These are phyloP conservation scores for Penicillium frequentans DNA, from an alignment of 2,329 filamentous ascomycete genomes.

Conservation along the genomic window DNA sequence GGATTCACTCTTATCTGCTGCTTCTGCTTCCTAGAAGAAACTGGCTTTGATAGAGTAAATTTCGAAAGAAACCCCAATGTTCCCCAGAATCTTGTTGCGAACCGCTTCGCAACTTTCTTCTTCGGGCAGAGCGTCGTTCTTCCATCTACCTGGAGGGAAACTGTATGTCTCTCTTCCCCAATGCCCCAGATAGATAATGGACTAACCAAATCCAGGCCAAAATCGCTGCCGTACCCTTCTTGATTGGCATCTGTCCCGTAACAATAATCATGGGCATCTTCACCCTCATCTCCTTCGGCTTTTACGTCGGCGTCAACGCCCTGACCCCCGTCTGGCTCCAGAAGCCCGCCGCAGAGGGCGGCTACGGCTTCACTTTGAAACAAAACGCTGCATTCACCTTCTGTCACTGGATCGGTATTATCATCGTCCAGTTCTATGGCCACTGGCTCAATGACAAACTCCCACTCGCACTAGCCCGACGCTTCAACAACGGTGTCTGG, in stretches of 20 bases:
- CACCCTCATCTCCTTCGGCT: slow-evolving; percentile 38
- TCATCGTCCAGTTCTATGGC: slow-evolving; percentile 37
- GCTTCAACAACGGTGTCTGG: slow-evolving; percentile 32
- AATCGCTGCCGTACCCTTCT: slow-evolving; percentile 24
- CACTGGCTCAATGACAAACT: slow-evolving; percentile 42
- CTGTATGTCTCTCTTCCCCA: slow-evolving; percentile 10
- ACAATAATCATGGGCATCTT: slow-evolving; percentile 42
- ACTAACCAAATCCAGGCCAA: slow-evolving; percentile 12
- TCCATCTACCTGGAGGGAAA: slow-evolving; percentile 25
- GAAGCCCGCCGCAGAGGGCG: slow-evolving; percentile 34
- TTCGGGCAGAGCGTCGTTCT: slow-evolving; percentile 23
- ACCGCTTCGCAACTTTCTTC: slow-evolving; percentile 29
- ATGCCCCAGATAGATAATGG: neutral
- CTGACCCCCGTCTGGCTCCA: slow-evolving; percentile 43
- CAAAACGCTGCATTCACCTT: slow-evolving; percentile 45
- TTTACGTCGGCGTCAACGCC: slow-evolving; percentile 35
- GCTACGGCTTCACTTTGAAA: slow-evolving; percentile 45
- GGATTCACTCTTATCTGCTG: slow-evolving; percentile 35
- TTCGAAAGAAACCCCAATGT: slow-evolving; percentile 17
- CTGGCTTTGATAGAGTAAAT: slow-evolving; percentile 32
- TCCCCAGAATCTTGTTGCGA: slow-evolving; percentile 18
- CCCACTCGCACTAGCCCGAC: slow-evolving; percentile 34
- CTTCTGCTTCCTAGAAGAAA: slow-evolving; percentile 44
- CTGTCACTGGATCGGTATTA: slow-evolving; percentile 43
- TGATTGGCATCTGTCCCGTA: slow-evolving; percentile 36